Percentiles rank a stretch among this genome's conserved stretches.
These are phyloP conservation scores for Angophora floribunda DNA, from an alignment of 345 rosid species.

Conservation along the genomic window DNA sequence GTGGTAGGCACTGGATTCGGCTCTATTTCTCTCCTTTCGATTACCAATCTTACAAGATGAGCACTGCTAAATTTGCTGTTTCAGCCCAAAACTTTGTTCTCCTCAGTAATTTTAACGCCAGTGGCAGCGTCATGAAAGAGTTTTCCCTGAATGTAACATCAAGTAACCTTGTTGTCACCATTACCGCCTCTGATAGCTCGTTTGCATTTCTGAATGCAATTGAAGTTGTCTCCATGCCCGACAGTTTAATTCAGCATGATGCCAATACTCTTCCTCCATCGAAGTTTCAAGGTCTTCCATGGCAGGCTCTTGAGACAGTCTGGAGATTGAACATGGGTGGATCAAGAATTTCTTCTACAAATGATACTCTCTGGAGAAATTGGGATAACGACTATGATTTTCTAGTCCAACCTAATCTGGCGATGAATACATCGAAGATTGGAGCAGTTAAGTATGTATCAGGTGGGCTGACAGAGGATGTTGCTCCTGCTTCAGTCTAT, in stretches of 20 bases:
- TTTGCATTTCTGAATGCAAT: slow-evolving; percentile 67
- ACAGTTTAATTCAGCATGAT: slow-evolving; percentile 34
- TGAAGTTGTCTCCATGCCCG: slow-evolving; percentile 79
- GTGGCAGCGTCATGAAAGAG: slow-evolving; percentile 39
- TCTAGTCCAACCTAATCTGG: slow-evolving; percentile 26
- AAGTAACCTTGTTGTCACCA: slow-evolving; percentile 38
- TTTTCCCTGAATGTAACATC: slow-evolving; percentile 51
- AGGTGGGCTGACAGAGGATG: slow-evolving; percentile 38
- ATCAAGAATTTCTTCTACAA: slow-evolving; percentile 25
- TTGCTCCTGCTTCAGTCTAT: slow-evolving; percentile 65
- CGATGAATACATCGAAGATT: slow-evolving; percentile 19
- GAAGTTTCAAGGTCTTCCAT: slow-evolving; percentile 30
- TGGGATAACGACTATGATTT: slow-evolving; percentile 64
- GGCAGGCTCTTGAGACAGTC: slow-evolving; percentile 68
- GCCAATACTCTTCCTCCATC: slow-evolving; percentile 8
- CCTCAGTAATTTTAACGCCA: slow-evolving; percentile 34
- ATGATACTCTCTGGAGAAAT: slow-evolving; percentile 70
- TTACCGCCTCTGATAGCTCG: slow-evolving; percentile 45
- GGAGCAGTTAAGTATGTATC: slow-evolving; percentile 34
- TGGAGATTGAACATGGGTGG: slow-evolving; percentile 95
- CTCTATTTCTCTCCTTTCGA: slow-evolving; percentile 69
- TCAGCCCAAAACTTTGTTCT: slow-evolving; percentile 43
- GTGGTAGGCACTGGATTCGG: slow-evolving; percentile 87
- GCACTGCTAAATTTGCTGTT: slow-evolving; percentile 45
- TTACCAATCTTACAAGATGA: slow-evolving; percentile 42